Evolutionary conservation across 1,139 yeast genomes (phyloP).

Genomic region (Geotrichum macrosporum): DNA sequence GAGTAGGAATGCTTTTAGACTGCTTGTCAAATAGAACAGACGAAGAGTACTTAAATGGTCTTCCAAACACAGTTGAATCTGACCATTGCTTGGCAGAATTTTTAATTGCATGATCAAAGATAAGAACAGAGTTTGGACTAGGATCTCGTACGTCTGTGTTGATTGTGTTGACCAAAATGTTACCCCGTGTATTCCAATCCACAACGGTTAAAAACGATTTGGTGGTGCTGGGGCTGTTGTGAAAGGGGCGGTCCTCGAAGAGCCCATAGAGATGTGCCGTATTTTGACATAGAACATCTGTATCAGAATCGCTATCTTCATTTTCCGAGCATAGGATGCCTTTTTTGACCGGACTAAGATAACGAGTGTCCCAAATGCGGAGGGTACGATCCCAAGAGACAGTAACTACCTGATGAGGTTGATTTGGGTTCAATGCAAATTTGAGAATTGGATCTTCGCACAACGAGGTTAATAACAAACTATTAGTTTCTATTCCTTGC

Average conservation of each 20-base stretch:
- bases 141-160: background rate
- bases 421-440: constrained; percentile 2
- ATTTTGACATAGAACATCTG: too few relatives aligned
- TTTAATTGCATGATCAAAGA: background rate
- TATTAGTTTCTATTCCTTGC: background rate
- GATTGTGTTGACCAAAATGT: background rate
- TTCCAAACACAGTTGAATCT: background rate
- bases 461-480: background rate
- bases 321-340: background rate
- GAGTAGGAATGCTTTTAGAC: background rate
- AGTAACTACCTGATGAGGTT: constrained; percentile 3
- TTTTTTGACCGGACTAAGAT: background rate
- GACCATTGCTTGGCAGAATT: background rate
- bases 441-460: background rate
- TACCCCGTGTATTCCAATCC: constrained; percentile 5
- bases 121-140: background rate
- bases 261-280: constrained; percentile 3
- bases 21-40: background rate
- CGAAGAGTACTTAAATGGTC: constrained; percentile 4
- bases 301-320: background rate
- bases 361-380: constrained; percentile 1
- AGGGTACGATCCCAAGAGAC: background rate
- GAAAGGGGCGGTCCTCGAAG: background rate
- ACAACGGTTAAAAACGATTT: constrained; percentile 5
- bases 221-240: background rate